Evolutionary conservation across 2,329 filamentous ascomycete genomes (phyloP).

Genomic region (Rhinocladiella similis): DNA sequence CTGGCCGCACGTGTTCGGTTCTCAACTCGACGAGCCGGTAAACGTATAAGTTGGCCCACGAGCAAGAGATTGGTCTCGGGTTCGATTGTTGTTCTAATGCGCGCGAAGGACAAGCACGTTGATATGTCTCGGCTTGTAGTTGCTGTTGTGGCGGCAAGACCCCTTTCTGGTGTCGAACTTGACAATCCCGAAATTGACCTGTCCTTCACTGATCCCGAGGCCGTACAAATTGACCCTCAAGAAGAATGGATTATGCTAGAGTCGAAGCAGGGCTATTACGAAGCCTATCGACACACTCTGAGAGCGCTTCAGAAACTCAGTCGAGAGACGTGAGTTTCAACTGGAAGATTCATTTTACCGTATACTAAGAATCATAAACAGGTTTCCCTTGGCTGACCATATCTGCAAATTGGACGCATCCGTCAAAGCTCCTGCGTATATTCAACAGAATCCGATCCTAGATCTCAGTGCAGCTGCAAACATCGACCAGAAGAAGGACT

Average conservation of each 20-base stretch:
- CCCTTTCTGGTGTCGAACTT: conserved; percentile 61
- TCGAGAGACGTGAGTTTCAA: conserved; percentile 47
- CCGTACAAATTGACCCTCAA: conserved; percentile 68
- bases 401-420: conserved; percentile 41
- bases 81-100: conserved; percentile 56
- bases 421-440: conserved; percentile 54
- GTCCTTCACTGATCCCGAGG: conserved; percentile 62
- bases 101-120: conserved; percentile 60
- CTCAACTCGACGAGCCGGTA: conserved; percentile 64
- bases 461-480: conserved; percentile 49
- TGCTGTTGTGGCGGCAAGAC: conserved; percentile 71
- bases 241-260: conserved; percentile 78
- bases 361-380: conserved; percentile 26
- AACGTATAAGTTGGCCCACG: conserved; percentile 67
- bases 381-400: conserved; percentile 47
- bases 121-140: conserved; percentile 60
- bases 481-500: conserved; percentile 34
- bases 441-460: conserved; percentile 50
- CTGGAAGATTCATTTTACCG: background rate
- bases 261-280: conserved; percentile 71
- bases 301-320: conserved; percentile 67
- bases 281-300: conserved; percentile 72
- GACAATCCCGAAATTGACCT: conserved; percentile 74
- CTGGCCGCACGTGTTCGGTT: conserved; percentile 70
- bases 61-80: conserved; percentile 59